Percentiles rank a stretch among this genome's conserved stretches.
These are phyloP conservation scores for Tulasnella calospora DNA, from an alignment of 768 basidiomycete species.

Conservation along the genomic window DNA sequence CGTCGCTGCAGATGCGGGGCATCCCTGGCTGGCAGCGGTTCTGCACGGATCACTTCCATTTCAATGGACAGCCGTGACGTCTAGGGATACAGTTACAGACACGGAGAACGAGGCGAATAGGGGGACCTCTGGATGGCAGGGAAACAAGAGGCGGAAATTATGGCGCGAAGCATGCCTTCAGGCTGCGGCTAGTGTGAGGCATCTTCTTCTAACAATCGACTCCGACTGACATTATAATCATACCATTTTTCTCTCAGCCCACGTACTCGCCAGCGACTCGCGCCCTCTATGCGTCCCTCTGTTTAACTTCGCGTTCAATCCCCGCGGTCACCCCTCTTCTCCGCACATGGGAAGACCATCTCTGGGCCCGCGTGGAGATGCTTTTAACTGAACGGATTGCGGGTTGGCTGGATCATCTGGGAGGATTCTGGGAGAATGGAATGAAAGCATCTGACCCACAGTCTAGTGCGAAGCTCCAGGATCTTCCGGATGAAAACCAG, in stretches of 20 bases:
- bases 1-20: conserved; percentile 72
- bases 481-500: conserved; percentile 43
- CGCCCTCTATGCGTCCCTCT: conserved; percentile 81
- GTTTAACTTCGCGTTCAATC: conserved; percentile 63
- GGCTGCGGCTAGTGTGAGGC: conserved; percentile 64
- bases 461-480: conserved; percentile 27
- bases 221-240: conserved; percentile 7
- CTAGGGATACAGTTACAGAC: conserved; percentile 38
- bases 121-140: conserved; percentile 51
- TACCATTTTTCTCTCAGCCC: conserved; percentile 38
- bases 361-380: conserved; percentile 85
- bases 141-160: conserved; percentile 68
- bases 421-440: conserved; percentile 76
- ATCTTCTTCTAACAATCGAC: background rate
- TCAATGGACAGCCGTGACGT: conserved; percentile 60
- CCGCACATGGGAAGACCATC: conserved; percentile 87
- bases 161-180: conserved; percentile 87
- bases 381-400: conserved; percentile 77
- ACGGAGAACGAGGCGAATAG: conserved; percentile 29
- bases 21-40: conserved; percentile 89
- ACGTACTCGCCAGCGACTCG: conserved; percentile 67
- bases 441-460: conserved; percentile 4
- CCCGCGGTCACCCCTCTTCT: conserved; percentile 58
- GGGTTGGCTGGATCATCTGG: conserved; percentile 56
- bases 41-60: conserved; percentile 79